These are phyloP conservation scores for Sarcocystis neurona DNA, from an alignment of 169 alveolate species.

Conservation along the genomic window DNA sequence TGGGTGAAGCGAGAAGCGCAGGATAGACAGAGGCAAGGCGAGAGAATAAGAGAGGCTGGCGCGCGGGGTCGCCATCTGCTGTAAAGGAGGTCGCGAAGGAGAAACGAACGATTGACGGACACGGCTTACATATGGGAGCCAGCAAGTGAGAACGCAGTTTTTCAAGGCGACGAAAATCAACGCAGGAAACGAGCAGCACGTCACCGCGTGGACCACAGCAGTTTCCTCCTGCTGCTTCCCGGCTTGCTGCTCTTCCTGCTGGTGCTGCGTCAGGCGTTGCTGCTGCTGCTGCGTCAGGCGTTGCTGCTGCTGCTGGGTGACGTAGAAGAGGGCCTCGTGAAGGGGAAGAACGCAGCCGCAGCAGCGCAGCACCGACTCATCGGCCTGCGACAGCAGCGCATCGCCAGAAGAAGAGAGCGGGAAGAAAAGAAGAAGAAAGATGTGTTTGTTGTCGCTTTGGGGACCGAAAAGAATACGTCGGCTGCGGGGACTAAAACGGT, in stretches of 20 bases:
- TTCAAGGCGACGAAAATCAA: conserved; percentile 11
- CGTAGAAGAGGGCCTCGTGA: neutral
- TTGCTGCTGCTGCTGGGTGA: neutral
- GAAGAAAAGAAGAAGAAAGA: neutral
- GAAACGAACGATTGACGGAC: neutral
- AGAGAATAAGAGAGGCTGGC: neutral
- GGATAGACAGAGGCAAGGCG: neutral
- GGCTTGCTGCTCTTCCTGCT: too few species aligned
- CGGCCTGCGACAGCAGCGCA: conserved; percentile 6
- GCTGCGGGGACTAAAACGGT: neutral
- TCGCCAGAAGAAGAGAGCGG: neutral
- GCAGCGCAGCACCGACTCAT: conserved; percentile 10
- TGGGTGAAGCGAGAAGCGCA: neutral
- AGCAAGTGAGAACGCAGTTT: neutral
- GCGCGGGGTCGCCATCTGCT: neutral
- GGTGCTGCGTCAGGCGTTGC: neutral
- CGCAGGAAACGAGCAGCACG: neutral
- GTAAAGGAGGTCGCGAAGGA: neutral
- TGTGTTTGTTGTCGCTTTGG: too few species aligned
- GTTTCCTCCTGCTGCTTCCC: neutral
- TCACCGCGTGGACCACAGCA: neutral
- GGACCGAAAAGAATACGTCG: neutral
- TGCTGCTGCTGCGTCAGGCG: neutral
- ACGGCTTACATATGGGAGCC: neutral
- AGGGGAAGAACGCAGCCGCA: conserved; percentile 33